phyloP scores from a whole-genome alignment of 352 stramenopile species.

The Pythium monospermum region DNA sequence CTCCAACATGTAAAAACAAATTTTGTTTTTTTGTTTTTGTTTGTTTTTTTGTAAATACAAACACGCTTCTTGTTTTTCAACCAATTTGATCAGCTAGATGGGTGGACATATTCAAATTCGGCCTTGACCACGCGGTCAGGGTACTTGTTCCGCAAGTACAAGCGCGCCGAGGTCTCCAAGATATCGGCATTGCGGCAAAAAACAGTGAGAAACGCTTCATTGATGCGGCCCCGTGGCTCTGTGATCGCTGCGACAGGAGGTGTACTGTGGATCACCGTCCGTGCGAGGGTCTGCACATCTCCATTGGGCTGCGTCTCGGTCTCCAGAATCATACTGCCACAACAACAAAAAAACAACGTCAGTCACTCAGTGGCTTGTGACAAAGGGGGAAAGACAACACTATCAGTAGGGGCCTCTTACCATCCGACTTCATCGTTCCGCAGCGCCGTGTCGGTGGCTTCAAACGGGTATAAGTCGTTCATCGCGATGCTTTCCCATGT shows the following conservation, averaged over 20 bases:
- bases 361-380: not conserved
- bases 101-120: slow-evolving; percentile 19
- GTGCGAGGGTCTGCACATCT: slow-evolving; percentile 47
- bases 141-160: slow-evolving; percentile 52
- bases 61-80: too few relatives aligned
- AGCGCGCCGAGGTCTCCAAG: slow-evolving; percentile 57
- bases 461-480: slow-evolving; percentile 64
- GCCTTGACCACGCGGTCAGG: slow-evolving; percentile 27
- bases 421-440: slow-evolving; percentile 79
- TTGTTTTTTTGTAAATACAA: too few relatives aligned
- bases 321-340: slow-evolving; percentile 56
- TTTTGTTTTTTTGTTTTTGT: too few relatives aligned
- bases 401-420: slow-evolving; percentile 25
- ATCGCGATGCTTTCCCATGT: slow-evolving; percentile 64
- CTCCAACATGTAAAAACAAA: too few relatives aligned
- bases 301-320: slow-evolving; percentile 45
- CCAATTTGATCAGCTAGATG: too few relatives aligned
- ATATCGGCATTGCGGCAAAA: slow-evolving; percentile 74
- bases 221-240: slow-evolving; percentile 64
- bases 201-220: slow-evolving; percentile 72
- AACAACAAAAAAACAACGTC: slow-evolving; percentile 2
- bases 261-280: slow-evolving; percentile 65
- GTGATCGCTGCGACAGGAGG: slow-evolving; percentile 58
- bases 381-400: not conserved
- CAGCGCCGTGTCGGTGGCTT: slow-evolving; percentile 50